Percentiles rank a stretch among this genome's conserved stretches.
These are phyloP conservation scores for Haematococcus sp. DNA, from an alignment of 139 green algal species.

Conservation along the genomic window DNA sequence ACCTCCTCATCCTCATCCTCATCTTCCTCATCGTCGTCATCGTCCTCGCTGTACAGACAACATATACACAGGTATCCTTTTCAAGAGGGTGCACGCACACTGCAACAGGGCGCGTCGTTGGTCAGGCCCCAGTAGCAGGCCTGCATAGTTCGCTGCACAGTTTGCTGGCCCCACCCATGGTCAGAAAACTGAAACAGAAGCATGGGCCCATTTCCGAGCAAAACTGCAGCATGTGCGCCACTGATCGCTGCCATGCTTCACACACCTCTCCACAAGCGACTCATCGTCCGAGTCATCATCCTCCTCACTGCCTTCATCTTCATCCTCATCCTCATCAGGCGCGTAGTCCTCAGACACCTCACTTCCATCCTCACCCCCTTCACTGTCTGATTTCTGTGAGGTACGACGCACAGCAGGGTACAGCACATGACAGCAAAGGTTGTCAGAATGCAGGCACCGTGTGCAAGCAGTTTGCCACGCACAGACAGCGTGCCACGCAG, in stretches of 20 bases:
- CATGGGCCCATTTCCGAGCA: too few relatives aligned
- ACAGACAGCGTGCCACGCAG: neutral
- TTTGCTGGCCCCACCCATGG: neutral
- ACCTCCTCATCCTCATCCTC: constrained; percentile 65
- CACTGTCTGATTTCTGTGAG: constrained; percentile 59
- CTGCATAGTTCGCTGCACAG: neutral
- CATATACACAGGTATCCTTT: neutral
- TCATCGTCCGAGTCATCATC: constrained; percentile 30
- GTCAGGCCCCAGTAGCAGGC: neutral
- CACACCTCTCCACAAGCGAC: constrained; percentile 43
- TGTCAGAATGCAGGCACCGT: neutral
- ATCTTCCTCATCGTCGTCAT: constrained; percentile 49
- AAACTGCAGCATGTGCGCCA: too few relatives aligned
- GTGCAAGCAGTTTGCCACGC: neutral
- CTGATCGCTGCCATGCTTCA: too few relatives aligned
- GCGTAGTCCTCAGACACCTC: constrained; percentile 69
- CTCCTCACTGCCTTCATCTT: constrained; percentile 49
- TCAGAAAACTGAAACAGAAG: neutral
- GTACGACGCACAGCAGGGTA: neutral
- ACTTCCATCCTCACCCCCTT: constrained; percentile 65
- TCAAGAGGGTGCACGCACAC: neutral
- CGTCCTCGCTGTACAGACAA: constrained; percentile 25
- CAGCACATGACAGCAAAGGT: neutral
- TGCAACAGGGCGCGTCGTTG: neutral
- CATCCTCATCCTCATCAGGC: constrained; percentile 51